These are phyloP conservation scores for Barbarea vulgaris DNA, from an alignment of 345 rosid genomes.

Conservation along the genomic window DNA sequence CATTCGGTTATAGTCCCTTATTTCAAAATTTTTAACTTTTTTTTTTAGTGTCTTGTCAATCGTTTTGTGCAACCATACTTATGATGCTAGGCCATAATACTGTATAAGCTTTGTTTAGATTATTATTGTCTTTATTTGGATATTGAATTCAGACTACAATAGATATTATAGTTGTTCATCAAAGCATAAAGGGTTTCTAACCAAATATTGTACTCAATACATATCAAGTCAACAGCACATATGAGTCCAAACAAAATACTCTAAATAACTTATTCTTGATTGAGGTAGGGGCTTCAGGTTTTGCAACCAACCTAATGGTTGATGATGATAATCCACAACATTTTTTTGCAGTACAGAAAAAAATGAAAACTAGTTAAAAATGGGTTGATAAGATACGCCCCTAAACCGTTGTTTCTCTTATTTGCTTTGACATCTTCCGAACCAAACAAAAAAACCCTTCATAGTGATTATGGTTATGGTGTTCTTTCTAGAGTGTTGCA, in stretches of 20 bases:
- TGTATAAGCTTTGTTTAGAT: no score
- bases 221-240: background rate
- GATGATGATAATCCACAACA: slow-evolving; percentile 27
- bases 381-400: slow-evolving; percentile 22
- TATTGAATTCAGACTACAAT: background rate
- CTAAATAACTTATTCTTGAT: slow-evolving; percentile 20
- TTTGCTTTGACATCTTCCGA: slow-evolving; percentile 21
- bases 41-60: no score
- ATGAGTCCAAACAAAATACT: background rate
- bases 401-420: slow-evolving; percentile 19
- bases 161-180: background rate
- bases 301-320: slow-evolving; percentile 37
- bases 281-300: background rate
- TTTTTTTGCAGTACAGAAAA: background rate
- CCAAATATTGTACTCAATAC: background rate
- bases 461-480: slow-evolving; percentile 3
- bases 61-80: no score
- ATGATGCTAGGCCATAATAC: no score
- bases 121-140: no score
- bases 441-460: background rate
- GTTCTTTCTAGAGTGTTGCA: slow-evolving; percentile 57
- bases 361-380: background rate
- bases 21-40: no score
- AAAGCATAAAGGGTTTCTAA: background rate
- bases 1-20: no score